Evolutionary conservation across 495 filamentous ascomycete genomes (phyloP), one percentile per base, ranked within the genome.

Genomic region (Daldinia loculata): DNA sequence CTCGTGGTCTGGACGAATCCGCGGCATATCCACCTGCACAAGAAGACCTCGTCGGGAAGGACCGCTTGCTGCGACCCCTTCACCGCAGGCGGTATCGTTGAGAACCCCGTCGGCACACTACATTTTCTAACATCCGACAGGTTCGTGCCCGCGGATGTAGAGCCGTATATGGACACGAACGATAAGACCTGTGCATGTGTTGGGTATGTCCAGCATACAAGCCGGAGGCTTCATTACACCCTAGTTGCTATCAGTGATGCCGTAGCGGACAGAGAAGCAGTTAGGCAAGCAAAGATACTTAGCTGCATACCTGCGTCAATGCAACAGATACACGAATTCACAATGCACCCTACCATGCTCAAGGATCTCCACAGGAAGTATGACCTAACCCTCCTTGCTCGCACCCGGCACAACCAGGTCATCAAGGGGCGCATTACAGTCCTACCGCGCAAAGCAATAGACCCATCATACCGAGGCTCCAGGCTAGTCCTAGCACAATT

Each of bases 21-120:
- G 29, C 55, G 38, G 6, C 56, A 36, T n/a, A 15, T 61, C 26
- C 67, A 70, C 30, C 56, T 70, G 2, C 67, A 70, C 39, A n/a
- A 41, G 48, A 70, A 39, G 17, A 61, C 38, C 3, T 7, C 56
- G 14, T 36, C 55, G 4, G 61, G 61, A 12, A 27, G 0, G 1
- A 61, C 39, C 9, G 14, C 26, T n/a, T 70, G 67, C 61, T 56
- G 67, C 30, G 5, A 43, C 7, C 34, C 56, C n/a, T 19, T 55
- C 22, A 56, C 38, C 30, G 56, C 50, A 3, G 67, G 67, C 48
- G 67, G 67, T 30, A 39, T 70, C 27, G 29, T 70, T 5, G 36
- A 64, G 36, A 61, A 43, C 14, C 19, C 17, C 1, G 1, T n/a
- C 19, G 14, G 12, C 9, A 15, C 2, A 3, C 34, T 60, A 0